Percentiles rank a stretch among this genome's conserved stretches.
Evolutionary conservation across 1,139 yeast genomes (phyloP).

Genomic region (Yamadazyma sp.): DNA sequence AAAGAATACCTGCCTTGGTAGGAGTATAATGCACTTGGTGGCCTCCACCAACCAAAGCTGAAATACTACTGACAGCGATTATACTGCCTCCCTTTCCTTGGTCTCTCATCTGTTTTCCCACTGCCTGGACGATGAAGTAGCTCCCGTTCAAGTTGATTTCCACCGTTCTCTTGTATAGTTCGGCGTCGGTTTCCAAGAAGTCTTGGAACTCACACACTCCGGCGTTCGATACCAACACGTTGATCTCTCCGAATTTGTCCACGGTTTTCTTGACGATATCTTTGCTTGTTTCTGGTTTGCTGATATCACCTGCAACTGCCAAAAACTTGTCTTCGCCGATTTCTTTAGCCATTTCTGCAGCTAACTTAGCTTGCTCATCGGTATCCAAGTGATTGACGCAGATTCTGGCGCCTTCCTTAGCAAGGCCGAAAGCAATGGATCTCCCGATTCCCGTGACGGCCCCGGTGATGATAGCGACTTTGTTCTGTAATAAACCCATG

Average conservation of each 20-base stretch:
- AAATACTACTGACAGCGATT: constrained; percentile 39
- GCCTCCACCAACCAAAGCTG: constrained; percentile 42
- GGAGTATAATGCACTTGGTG: constrained; percentile 45
- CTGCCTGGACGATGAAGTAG: constrained; percentile 46
- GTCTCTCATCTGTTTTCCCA: constrained; percentile 42
- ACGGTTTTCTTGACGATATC: constrained; percentile 34
- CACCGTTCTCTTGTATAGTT: constrained; percentile 26
- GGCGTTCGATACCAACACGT: constrained; percentile 47
- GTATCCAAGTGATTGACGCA: constrained; percentile 24
- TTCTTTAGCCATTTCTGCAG: constrained; percentile 18
- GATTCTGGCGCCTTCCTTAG: constrained; percentile 21
- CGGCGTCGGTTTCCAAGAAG: constrained; percentile 31
- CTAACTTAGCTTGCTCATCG: constrained; percentile 20
- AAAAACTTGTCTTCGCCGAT: constrained; percentile 23
- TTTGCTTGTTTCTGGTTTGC: constrained; percentile 34
- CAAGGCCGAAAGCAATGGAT: constrained; percentile 22
- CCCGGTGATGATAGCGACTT: constrained; percentile 28
- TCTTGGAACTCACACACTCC: constrained; percentile 28
- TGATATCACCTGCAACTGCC: constrained; percentile 44
- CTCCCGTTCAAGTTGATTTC: constrained; percentile 45
- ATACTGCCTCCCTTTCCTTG: constrained; percentile 50
- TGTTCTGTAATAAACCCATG: constrained; percentile 11
- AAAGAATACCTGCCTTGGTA: constrained; percentile 48
- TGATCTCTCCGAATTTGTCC: constrained; percentile 35
- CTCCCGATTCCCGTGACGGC: constrained; percentile 31